Evolutionary conservation across 805 yeast species (phyloP).

Genomic region (Brettanomyces custersianus): DNA sequence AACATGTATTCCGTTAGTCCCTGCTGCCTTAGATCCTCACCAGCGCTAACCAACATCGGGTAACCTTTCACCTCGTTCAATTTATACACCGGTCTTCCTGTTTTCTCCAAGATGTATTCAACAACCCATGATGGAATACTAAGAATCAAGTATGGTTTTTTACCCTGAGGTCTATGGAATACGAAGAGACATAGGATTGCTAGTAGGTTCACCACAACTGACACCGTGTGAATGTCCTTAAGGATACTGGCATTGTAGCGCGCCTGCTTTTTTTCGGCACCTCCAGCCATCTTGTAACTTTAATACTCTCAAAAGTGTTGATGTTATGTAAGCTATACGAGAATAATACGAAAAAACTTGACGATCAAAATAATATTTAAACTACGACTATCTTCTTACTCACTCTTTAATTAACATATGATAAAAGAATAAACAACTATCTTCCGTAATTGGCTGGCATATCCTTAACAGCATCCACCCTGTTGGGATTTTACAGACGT

Average conservation of each 20-base stretch:
- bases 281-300: slow-evolving; percentile 26
- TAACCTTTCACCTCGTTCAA: slow-evolving; percentile 30
- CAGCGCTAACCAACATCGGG: slow-evolving; percentile 35
- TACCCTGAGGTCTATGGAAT: slow-evolving; percentile 35
- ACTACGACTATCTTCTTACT: too few relatives aligned
- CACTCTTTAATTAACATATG: too few relatives aligned
- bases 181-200: slow-evolving; percentile 29
- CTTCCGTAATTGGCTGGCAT: neutral
- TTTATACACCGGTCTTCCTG: slow-evolving; percentile 49
- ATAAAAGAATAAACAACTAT: too few relatives aligned
- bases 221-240: slow-evolving; percentile 25
- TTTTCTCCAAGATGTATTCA: slow-evolving; percentile 45
- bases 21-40: slow-evolving; percentile 49
- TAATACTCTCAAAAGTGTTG: neutral
- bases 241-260: slow-evolving; percentile 21
- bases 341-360: neutral
- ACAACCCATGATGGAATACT: slow-evolving; percentile 33
- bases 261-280: slow-evolving; percentile 30
- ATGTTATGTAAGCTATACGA: neutral
- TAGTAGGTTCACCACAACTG: slow-evolving; percentile 30
- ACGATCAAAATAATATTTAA: too few relatives aligned
- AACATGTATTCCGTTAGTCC: slow-evolving; percentile 70
- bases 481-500: slow-evolving; percentile 41
- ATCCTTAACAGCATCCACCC: slow-evolving; percentile 38
- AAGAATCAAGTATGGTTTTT: slow-evolving; percentile 32